Conservation (phyloP, 805 yeast species). For the Myxozyma kluyveri region DNA sequence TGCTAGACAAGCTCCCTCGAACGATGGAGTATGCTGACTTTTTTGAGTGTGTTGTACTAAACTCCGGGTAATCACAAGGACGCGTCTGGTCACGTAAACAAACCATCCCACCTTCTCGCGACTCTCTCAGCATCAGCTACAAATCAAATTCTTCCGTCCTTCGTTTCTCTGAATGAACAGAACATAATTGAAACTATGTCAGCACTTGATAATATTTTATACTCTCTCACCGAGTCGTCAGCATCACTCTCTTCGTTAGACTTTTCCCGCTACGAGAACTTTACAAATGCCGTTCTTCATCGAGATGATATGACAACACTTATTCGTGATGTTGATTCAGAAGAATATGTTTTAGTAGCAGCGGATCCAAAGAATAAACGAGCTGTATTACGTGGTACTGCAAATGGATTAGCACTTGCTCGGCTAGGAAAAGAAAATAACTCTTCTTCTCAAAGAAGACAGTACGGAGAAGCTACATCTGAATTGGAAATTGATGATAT, state of each 20-base stretch:
- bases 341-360: conserved; percentile 23
- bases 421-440: conserved; percentile 6
- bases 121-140: not conserved
- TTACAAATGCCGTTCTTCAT: conserved; percentile 30
- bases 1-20: no score
- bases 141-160: not conserved
- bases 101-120: not conserved
- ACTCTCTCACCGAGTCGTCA: conserved; percentile 29
- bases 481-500: conserved; percentile 23
- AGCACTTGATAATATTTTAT: conserved; percentile 11
- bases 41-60: not conserved
- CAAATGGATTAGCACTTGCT: not conserved
- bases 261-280: conserved; percentile 27
- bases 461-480: conserved; percentile 10
- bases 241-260: conserved; percentile 27
- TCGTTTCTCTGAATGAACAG: no score
- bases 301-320: conserved; percentile 29
- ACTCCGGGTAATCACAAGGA: not conserved
- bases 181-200: conserved; percentile 5
- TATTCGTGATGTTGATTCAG: conserved; percentile 31
- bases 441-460: conserved; percentile 6
- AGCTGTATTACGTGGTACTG: conserved; percentile 2
- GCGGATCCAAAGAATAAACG: conserved; percentile 8
- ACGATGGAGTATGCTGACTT: no score
- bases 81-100: not conserved